Base-by-base conservation (phyloP, 225 moss, liverwort and hornwort genomes). In the Physcomitrellopsis africana region DNA sequence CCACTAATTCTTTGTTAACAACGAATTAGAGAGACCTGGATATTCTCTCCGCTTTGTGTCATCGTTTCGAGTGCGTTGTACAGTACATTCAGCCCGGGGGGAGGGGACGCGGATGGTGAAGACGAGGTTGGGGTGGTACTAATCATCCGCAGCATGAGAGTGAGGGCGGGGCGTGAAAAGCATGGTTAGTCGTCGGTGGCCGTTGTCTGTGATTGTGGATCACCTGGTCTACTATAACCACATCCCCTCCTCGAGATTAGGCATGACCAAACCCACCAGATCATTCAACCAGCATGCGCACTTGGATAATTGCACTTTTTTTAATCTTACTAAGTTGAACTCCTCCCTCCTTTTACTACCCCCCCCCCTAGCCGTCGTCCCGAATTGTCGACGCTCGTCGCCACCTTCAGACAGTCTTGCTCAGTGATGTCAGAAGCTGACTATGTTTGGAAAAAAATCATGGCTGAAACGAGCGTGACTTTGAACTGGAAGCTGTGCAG, bases 181-280 rank as follows among this genome's bases (percentile, higher is more conserved):
- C 72, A 72, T 72, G 72, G 60, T 60, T 47, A 52, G 72, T 49
- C 72, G 72, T 72, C 72, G 72, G 72, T 72, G 72, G 72, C 72
- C 60, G 72, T 60, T 60, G 55, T 72, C 72, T 72, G 55, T 16
- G 17, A 72, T 56, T 70, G 42, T 70, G 70, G 70, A 70, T 70
- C 70, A 70, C 57, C 57, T 70, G 47, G 66, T 47, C 29, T 66
- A 10, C 48, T 45, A 66, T 66, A 66, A 66, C 48, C 48, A 66
- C 23, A 24, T 18, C 18, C 18, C 23, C n/a, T 19, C 12, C 23
- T 56, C 19, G 55, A 16, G 55, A 56, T 56, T 56, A 56, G 55
- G 55, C 17, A 11, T 9, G n/a, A 56, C n/a, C 17, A 9, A 56
- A 8, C 49, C 15, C 49, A 49, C 15, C 12, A 11, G 15, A 49